Percentiles rank a stretch among this genome's conserved stretches.
phyloP scores from a whole-genome alignment of 78 protist genomes.

The Monosiga brevicollis region DNA sequence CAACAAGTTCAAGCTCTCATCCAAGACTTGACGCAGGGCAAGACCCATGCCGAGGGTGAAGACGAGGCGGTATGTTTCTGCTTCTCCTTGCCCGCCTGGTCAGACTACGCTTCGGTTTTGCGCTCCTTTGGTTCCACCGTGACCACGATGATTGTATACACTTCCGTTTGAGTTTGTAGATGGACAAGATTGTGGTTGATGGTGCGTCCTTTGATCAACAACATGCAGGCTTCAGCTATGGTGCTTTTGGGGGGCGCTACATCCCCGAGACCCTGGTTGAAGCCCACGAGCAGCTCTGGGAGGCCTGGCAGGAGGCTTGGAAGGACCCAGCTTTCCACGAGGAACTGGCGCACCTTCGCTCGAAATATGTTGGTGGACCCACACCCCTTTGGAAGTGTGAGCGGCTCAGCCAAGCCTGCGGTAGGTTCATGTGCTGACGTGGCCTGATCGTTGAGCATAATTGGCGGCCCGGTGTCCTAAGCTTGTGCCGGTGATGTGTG shows the following conservation, averaged over 20 bases:
- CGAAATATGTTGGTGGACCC: conserved; percentile 39
- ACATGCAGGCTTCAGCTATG: too few species aligned
- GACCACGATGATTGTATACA: too few species aligned
- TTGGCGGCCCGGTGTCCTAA: background rate
- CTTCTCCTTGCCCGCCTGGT: too few species aligned
- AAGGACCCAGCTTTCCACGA: conserved; percentile 43
- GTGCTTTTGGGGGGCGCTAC: conserved; percentile 58
- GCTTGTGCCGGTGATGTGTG: background rate
- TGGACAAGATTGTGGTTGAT: too few species aligned
- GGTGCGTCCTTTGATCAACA: too few species aligned
- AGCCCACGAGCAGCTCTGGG: conserved; percentile 53
- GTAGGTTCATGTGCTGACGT: background rate
- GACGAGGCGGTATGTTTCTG: too few species aligned
- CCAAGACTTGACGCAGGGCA: background rate
- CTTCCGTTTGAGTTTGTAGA: too few species aligned
- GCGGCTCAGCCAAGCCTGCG: background rate
- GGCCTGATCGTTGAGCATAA: background rate
- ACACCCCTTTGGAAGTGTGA: conserved; percentile 4
- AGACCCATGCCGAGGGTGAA: too few species aligned
- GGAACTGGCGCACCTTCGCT: conserved; percentile 15
- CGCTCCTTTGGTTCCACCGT: too few species aligned
- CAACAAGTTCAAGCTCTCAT: background rate
- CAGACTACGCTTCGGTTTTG: too few species aligned
- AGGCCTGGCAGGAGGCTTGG: conserved; percentile 8
- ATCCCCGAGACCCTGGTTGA: conserved; percentile 54